These are phyloP conservation scores for Trichocomaceae sp. DNA, from an alignment of 2,329 filamentous ascomycete species.

Conservation along the genomic window DNA sequence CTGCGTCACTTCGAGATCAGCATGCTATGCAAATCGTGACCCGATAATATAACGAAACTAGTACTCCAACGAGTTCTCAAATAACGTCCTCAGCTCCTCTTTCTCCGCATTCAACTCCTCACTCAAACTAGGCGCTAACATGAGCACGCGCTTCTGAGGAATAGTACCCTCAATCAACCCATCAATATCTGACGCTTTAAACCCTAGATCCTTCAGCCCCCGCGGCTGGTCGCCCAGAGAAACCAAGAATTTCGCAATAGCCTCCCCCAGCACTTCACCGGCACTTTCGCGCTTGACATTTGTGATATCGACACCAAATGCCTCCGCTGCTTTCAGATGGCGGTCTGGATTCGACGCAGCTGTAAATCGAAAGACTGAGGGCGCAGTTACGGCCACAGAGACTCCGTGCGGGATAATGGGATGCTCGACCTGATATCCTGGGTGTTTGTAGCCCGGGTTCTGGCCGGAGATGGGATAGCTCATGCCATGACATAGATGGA, in stretches of 20 bases:
- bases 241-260: constrained; percentile 71
- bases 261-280: constrained; percentile 79
- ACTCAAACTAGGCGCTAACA: constrained; percentile 77
- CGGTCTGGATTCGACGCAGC: constrained; percentile 85
- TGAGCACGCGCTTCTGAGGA: constrained; percentile 82
- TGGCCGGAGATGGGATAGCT: constrained; percentile 95
- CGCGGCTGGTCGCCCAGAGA: constrained; percentile 83
- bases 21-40: neutral
- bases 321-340: constrained; percentile 81
- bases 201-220: constrained; percentile 78
- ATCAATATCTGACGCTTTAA: constrained; percentile 67
- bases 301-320: constrained; percentile 81
- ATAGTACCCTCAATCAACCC: constrained; percentile 88
- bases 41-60: constrained; percentile 23
- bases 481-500: constrained; percentile 88
- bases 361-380: constrained; percentile 91
- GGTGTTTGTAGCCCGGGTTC: constrained; percentile 83
- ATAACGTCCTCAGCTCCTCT: constrained; percentile 62
- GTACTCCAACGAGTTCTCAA: constrained; percentile 57
- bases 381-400: constrained; percentile 86
- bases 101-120: constrained; percentile 63
- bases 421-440: constrained; percentile 69
- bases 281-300: constrained; percentile 85
- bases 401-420: constrained; percentile 94
- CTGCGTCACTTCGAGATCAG: neutral